Conservation (phyloP, 768 basidiomycete genomes). For the Guyanaporus albipodus region DNA sequence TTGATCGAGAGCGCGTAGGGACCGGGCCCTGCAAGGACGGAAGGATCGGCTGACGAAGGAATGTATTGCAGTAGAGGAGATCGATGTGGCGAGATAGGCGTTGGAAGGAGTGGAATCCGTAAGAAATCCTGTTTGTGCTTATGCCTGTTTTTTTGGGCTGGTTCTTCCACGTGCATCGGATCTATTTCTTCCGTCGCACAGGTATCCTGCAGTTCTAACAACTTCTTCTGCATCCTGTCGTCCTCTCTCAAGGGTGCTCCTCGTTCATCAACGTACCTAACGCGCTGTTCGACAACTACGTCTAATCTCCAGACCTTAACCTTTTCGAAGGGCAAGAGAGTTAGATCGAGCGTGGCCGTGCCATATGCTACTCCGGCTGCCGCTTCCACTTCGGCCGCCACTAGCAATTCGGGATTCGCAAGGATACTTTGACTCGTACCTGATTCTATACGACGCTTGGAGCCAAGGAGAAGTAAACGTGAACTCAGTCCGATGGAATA, state of each 20-base stretch:
- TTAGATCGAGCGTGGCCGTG: conserved; percentile 70
- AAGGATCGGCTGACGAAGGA: conserved; percentile 16
- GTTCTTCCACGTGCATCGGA: conserved; percentile 1
- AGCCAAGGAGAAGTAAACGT: conserved; percentile 81
- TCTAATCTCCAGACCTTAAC: conserved; percentile 75
- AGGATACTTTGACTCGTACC: not conserved
- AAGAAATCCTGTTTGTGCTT: not conserved
- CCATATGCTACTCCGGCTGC: conserved; percentile 35
- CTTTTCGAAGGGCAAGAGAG: conserved; percentile 83
- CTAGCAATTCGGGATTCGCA: not conserved
- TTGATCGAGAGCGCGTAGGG: conserved; percentile 18
- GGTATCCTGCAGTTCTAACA: conserved; percentile 21
- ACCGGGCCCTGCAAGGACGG: conserved; percentile 24
- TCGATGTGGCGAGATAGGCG: conserved; percentile 28
- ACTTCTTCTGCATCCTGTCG: conserved; percentile 4
- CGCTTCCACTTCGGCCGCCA: conserved; percentile 2
- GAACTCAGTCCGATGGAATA: conserved; percentile 78
- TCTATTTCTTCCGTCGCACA: conserved; percentile 13
- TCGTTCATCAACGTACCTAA: conserved; percentile 9
- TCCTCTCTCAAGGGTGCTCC: not conserved
- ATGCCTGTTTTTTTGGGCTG: conserved; percentile 12
- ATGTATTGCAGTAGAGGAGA: conserved; percentile 23
- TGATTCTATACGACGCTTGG: conserved; percentile 7
- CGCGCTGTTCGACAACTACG: conserved; percentile 62
- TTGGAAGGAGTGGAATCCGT: conserved; percentile 25